A percentile compares a stretch with the other conserved stretches of the same genome.
These are phyloP conservation scores for Fraxinus sp. DNA, from an alignment of 305 asterid species.

Conservation along the genomic window DNA sequence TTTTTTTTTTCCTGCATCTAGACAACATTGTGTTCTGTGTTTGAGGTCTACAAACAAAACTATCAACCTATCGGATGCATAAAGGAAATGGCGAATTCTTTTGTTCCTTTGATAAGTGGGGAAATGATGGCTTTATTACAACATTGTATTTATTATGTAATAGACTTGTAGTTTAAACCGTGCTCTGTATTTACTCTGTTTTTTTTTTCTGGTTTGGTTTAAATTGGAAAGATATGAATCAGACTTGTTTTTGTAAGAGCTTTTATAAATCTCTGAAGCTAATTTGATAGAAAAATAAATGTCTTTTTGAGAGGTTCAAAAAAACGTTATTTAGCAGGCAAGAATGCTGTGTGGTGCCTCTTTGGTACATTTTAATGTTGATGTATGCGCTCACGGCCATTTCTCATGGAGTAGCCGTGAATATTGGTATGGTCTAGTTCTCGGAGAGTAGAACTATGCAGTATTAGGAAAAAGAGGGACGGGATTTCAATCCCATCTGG, in stretches of 20 bases:
- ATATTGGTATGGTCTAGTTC: neutral
- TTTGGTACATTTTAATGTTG: neutral
- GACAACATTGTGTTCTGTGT: neutral
- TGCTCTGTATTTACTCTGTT: slow-evolving; percentile 13
- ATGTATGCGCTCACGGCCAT: neutral
- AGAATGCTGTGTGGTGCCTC: neutral
- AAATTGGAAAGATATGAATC: no score
- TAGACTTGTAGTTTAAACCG: neutral
- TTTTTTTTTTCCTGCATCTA: neutral
- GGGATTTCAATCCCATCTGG: neutral
- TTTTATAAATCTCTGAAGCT: neutral
- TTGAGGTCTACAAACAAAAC: slow-evolving; percentile 10
- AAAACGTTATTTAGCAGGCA: neutral
- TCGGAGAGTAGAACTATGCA: neutral
- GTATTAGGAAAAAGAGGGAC: neutral
- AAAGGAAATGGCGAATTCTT: slow-evolving; percentile 30
- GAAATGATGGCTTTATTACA: neutral
- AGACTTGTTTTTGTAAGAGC: slow-evolving; percentile 4
- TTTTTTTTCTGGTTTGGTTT: neutral
- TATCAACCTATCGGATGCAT: slow-evolving; percentile 24
- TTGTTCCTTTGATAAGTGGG: slow-evolving; percentile 18
- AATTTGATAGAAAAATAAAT: neutral
- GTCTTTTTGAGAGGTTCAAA: neutral
- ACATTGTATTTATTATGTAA: slow-evolving; percentile 1
- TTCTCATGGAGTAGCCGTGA: neutral